Conservation (phyloP, 2,329 filamentous ascomycete species). For the Hypomyces perniciosus region DNA sequence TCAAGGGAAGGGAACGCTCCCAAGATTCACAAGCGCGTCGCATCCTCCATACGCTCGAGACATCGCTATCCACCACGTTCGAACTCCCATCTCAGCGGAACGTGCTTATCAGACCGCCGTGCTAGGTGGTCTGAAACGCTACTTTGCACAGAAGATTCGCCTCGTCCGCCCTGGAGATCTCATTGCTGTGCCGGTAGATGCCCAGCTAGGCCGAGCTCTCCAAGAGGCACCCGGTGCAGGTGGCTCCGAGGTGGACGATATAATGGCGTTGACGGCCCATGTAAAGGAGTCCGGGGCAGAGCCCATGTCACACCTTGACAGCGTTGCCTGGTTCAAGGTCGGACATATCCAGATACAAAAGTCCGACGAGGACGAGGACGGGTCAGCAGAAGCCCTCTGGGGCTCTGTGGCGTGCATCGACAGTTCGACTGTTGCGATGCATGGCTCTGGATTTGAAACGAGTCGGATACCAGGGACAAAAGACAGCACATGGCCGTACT, state of each 20-base stretch:
- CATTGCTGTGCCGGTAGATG: conserved; percentile 83
- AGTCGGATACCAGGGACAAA: conserved; percentile 71
- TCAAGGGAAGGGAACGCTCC: conserved; percentile 45
- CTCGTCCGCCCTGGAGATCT: conserved; percentile 83
- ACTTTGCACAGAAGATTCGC: conserved; percentile 78
- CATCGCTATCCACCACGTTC: conserved; percentile 81
- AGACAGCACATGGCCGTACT: conserved; percentile 81
- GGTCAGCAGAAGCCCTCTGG: conserved; percentile 67
- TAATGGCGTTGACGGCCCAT: conserved; percentile 46
- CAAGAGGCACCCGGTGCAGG: conserved; percentile 62
- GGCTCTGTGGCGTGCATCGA: conserved; percentile 82
- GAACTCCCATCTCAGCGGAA: conserved; percentile 83
- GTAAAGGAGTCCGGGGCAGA: conserved; percentile 22
- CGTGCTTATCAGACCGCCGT: conserved; percentile 78
- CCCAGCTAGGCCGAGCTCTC: conserved; percentile 72
- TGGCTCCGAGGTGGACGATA: conserved; percentile 67
- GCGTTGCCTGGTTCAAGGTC: conserved; percentile 89
- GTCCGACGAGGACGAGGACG: conserved; percentile 50
- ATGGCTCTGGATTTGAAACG: conserved; percentile 82
- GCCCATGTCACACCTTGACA: conserved; percentile 38
- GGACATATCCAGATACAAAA: conserved; percentile 61
- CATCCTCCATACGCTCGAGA: conserved; percentile 61
- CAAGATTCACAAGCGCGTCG: conserved; percentile 49
- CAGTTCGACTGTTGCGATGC: conserved; percentile 78
- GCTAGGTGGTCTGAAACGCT: conserved; percentile 77